Percentiles rank a stretch among this genome's conserved stretches.
phyloP scores from a whole-genome alignment of 768 basidiomycete species.

The Cyathus striatus region DNA sequence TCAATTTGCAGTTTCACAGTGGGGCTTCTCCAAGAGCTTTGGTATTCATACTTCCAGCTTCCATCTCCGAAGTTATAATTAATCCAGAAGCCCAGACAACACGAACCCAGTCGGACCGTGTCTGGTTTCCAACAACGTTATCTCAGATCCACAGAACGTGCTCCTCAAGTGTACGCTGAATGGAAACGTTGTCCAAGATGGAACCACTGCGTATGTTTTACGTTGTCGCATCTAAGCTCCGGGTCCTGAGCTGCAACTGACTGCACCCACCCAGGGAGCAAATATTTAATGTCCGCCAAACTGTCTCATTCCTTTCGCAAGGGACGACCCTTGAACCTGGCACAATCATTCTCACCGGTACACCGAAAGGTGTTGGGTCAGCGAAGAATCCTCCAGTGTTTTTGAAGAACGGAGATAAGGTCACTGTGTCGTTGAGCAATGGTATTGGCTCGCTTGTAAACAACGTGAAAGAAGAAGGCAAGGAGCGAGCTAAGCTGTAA shows the following conservation, averaged over 20 bases:
- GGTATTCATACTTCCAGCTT: too few species aligned
- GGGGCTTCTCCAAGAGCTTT: constrained; percentile 86
- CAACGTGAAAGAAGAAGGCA: constrained; percentile 64
- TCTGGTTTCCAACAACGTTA: constrained; percentile 59
- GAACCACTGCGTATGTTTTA: constrained; percentile 63
- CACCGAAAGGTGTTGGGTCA: constrained; percentile 80
- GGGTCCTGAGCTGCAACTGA: too few species aligned
- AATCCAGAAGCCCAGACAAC: too few species aligned
- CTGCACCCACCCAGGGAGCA: constrained; percentile 76
- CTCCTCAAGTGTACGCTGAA: constrained; percentile 64
- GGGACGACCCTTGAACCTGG: constrained; percentile 81
- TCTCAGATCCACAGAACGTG: constrained; percentile 64
- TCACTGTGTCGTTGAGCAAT: constrained; percentile 60
- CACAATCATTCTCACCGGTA: constrained; percentile 78
- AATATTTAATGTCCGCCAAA: constrained; percentile 75
- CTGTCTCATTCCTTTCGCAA: constrained; percentile 77
- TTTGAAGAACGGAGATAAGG: constrained; percentile 69
- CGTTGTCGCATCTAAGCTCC: too few species aligned
- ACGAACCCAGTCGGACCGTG: constrained; percentile 79
- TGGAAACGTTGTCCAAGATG: constrained; percentile 64
- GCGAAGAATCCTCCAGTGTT: constrained; percentile 65
- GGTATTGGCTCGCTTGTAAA: constrained; percentile 82
- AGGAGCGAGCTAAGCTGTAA: constrained; percentile 36
- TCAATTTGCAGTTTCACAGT: constrained; percentile 78
- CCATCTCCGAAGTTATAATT: too few species aligned